phyloP scores from a whole-genome alignment of 2,329 filamentous ascomycete genomes.

The Purpureocillium takamizusanense region DNA sequence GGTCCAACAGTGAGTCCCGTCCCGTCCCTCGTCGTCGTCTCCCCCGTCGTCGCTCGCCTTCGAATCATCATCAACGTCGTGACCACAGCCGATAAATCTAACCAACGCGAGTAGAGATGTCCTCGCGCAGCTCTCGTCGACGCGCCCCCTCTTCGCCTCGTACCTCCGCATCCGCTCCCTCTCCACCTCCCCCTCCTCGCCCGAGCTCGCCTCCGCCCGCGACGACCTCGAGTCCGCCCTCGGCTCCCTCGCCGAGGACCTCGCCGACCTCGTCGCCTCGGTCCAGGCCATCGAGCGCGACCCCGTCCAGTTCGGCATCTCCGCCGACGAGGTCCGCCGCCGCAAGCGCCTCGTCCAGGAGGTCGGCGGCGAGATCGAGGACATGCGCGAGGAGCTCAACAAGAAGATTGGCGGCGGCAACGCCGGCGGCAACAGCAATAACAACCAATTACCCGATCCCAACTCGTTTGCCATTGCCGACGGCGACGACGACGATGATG shows the following conservation, averaged over 20 bases:
- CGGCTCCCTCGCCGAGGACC: slow-evolving; percentile 66
- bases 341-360: slow-evolving; percentile 78
- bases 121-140: slow-evolving; percentile 68
- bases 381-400: slow-evolving; percentile 76
- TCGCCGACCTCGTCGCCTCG: slow-evolving; percentile 78
- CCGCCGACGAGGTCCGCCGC: slow-evolving; percentile 70
- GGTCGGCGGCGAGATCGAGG: slow-evolving; percentile 78
- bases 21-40: slow-evolving; percentile 1
- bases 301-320: slow-evolving; percentile 79
- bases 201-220: slow-evolving; percentile 75
- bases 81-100: too few relatives aligned
- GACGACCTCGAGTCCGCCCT: slow-evolving; percentile 59
- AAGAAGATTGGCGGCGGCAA: slow-evolving; percentile 37
- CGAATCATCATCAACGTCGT: too few relatives aligned
- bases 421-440: slow-evolving; percentile 22
- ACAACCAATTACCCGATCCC: slow-evolving; percentile 45
- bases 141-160: slow-evolving; percentile 82
- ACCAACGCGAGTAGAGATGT: slow-evolving; percentile 59
- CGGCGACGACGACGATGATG: slow-evolving; percentile 35
- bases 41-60: slow-evolving; percentile 1
- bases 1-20: slow-evolving; percentile 52
- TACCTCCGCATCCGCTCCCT: slow-evolving; percentile 94
- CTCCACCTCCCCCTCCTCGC: slow-evolving; percentile 59
- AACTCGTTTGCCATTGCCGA: slow-evolving; percentile 46
- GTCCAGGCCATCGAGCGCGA: slow-evolving; percentile 82